Percentiles rank a stretch among this genome's conserved stretches.
Conservation (phyloP, 192 early-diverging fungal species). For the Radiomyces spectabilis region DNA sequence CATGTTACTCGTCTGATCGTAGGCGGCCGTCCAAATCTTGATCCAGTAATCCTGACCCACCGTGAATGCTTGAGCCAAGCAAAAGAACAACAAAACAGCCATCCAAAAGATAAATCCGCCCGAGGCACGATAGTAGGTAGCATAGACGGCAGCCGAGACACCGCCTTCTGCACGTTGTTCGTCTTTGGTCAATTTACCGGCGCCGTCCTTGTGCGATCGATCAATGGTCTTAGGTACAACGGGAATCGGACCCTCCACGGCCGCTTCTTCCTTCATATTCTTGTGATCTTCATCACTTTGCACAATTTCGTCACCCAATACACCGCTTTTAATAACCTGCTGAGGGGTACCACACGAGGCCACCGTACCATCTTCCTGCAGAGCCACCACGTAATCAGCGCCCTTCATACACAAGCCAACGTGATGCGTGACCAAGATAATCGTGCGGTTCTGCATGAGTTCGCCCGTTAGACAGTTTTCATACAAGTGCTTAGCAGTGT, state of each 20-base stretch:
- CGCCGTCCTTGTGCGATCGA: conserved; percentile 13
- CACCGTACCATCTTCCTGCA: conserved; percentile 46
- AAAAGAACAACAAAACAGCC: conserved; percentile 36
- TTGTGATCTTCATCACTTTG: background rate
- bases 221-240: conserved; percentile 18
- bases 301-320: conserved; percentile 34
- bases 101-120: conserved; percentile 60
- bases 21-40: conserved; percentile 46
- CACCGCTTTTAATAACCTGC: conserved; percentile 33
- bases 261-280: conserved; percentile 24
- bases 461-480: conserved; percentile 64
- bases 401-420: conserved; percentile 53
- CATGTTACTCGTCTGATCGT: background rate
- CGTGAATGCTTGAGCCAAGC: conserved; percentile 30
- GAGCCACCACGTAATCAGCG: conserved; percentile 46
- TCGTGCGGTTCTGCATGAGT: conserved; percentile 68
- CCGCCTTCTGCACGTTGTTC: conserved; percentile 80
- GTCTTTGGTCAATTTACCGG: conserved; percentile 63
- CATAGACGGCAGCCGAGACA: conserved; percentile 68
- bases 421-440: conserved; percentile 88
- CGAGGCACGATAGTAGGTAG: conserved; percentile 63
- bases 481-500: conserved; percentile 82
- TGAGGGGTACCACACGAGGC: conserved; percentile 41
- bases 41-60: conserved; percentile 58
- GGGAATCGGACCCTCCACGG: conserved; percentile 30